Conservation (phyloP, 345 rosid species). For the Citrus medica region DNA sequence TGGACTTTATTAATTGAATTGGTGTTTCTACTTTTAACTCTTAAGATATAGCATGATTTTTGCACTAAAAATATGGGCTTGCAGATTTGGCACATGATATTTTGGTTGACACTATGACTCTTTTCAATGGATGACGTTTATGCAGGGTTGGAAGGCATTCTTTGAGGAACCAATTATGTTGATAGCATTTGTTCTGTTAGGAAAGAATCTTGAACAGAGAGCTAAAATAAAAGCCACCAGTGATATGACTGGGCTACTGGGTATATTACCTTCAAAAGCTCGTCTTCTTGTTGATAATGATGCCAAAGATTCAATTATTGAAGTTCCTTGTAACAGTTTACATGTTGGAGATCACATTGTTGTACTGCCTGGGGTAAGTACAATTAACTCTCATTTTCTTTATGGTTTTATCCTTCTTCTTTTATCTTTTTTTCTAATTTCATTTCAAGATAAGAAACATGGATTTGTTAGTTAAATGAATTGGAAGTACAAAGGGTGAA, state of each 20-base stretch:
- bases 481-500: background rate
- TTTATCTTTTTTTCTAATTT: slow-evolving; percentile 8
- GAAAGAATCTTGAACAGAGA: slow-evolving; percentile 97
- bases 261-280: slow-evolving; percentile 87
- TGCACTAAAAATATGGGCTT: background rate
- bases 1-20: background rate
- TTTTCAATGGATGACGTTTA: slow-evolving; percentile 20
- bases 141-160: slow-evolving; percentile 96
- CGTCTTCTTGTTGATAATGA: slow-evolving; percentile 72
- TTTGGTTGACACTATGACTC: slow-evolving; percentile 6
- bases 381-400: slow-evolving; percentile 21
- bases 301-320: slow-evolving; percentile 45
- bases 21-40: background rate
- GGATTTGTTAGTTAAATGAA: background rate
- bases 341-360: slow-evolving; percentile 86
- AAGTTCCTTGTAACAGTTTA: slow-evolving; percentile 81
- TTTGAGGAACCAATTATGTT: slow-evolving; percentile 97
- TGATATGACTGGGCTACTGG: slow-evolving; percentile 95
- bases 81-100: slow-evolving; percentile 6
- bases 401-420: slow-evolving; percentile 3
- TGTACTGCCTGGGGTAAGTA: slow-evolving; percentile 90
- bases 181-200: slow-evolving; percentile 89
- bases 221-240: slow-evolving; percentile 96
- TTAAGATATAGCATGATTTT: background rate
- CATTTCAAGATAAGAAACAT: background rate